A percentile compares a stretch with the other conserved stretches of the same genome.
Evolutionary conservation across 2,329 filamentous ascomycete genomes (phyloP).

Genomic region (Diplodia mutila): DNA sequence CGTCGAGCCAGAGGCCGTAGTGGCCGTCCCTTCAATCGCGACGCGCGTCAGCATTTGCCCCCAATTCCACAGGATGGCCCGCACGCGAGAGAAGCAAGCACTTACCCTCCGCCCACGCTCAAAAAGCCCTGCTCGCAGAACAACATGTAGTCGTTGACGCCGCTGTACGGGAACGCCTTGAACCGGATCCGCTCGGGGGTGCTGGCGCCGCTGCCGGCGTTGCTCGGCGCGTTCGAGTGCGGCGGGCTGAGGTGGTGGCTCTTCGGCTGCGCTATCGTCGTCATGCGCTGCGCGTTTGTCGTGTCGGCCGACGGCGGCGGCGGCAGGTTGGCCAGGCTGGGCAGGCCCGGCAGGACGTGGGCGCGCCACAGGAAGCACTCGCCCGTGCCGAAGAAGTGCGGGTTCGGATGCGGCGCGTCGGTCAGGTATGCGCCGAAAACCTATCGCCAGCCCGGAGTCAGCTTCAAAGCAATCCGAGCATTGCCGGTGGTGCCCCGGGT

Average conservation of each 20-base stretch:
- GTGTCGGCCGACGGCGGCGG: constrained; percentile 72
- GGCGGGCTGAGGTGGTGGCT: constrained; percentile 39
- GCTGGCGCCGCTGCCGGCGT: constrained; percentile 52
- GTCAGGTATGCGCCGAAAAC: constrained; percentile 94
- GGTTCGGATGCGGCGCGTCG: constrained; percentile 77
- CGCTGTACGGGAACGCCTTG: constrained; percentile 95
- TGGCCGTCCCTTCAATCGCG: constrained; percentile 66
- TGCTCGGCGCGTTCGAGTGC: constrained; percentile 29
- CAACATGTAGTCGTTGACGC: constrained; percentile 95
- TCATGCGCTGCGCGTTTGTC: constrained; percentile 63
- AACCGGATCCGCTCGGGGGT: constrained; percentile 82
- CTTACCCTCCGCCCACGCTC: constrained; percentile 78
- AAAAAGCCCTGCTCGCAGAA: constrained; percentile 86
- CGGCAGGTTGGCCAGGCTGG: constrained; percentile 60
- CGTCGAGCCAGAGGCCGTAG: constrained; percentile 92
- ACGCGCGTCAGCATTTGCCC: neutral
- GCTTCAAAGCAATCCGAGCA: neutral
- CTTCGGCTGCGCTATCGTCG: constrained; percentile 53
- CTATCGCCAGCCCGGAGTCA: constrained; percentile 31
- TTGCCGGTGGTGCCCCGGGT: neutral
- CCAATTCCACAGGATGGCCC: neutral
- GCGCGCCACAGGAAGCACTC: constrained; percentile 94
- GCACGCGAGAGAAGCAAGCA: constrained; percentile 19
- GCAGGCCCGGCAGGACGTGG: constrained; percentile 62
- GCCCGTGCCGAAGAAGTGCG: constrained; percentile 92